Base-by-base conservation (phyloP, 2,329 filamentous ascomycete genomes). In the Chaetomium strumarium region DNA sequence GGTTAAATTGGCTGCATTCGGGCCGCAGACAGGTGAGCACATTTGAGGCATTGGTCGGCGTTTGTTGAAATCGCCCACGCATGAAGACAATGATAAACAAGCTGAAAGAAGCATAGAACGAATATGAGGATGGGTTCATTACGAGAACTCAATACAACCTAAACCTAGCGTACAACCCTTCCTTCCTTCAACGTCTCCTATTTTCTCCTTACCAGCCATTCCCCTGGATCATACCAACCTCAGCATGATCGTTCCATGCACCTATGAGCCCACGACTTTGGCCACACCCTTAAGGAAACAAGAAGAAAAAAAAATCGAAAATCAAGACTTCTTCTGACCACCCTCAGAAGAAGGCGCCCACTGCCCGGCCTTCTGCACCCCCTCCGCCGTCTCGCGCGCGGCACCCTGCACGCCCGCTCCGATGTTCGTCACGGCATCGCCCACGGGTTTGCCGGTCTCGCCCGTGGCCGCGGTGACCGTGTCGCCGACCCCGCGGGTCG, bases 361-460 rank as follows among this genome's bases (percentile, higher is more conserved):
- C 61, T 81, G 66, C 1, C 80, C 80, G 8, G 79, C 79, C 61
- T 79, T 69, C 67, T 82, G 79, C 6, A 78, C 72, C 0, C 80
- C 78, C 65, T 77, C 72, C 7, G 73, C 73, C 1, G 81, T 68
- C 43, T 68, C 68, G 51, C 69, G 14, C 72, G 37, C 64, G 0
- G 76, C 80, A 41, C 71, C 68, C 66, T 82, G 71, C 1, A 83
- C 58, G 0, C 79, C 79, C 1, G 70, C 72, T 2, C 77, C 77
- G 2, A 80, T 60, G 57, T 73, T 77, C 5, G 72, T 68, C 9
- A 84, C 52, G 1, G 72, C 78, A 58, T 83, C 76, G 7, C 80
- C 80, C 2, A 84, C 60, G 0, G 79, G 77, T 50, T 72, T 73
- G 10, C 75, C 78, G 12, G 70, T 65, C 10, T 70, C 73, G 10